These are phyloP conservation scores for Coix lacrymajobi DNA, from an alignment of 176 grass and related monocot genomes.

Conservation along the genomic window DNA sequence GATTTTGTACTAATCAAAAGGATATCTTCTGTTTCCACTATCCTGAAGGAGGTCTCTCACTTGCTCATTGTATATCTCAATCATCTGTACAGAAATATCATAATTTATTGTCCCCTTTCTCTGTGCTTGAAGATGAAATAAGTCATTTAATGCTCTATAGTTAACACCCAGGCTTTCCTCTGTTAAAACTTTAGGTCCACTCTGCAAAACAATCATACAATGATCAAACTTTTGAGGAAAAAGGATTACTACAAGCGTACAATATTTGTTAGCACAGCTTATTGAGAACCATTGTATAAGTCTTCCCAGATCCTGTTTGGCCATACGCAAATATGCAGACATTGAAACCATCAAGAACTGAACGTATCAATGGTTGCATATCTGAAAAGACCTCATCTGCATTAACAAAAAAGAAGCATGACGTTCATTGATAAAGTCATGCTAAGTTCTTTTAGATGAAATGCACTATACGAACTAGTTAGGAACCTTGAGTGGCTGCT, in stretches of 20 bases:
- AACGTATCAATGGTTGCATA: conserved; percentile 86
- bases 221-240: background rate
- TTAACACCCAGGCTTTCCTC: conserved; percentile 70
- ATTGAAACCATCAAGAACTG: conserved; percentile 90
- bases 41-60: conserved; percentile 78
- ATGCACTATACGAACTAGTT: background rate
- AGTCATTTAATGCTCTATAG: conserved; percentile 86
- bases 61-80: conserved; percentile 99
- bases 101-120: conserved; percentile 66
- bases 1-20: conserved; percentile 35
- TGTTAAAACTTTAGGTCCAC: conserved; percentile 63
- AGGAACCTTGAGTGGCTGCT: conserved; percentile 69
- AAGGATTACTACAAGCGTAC: background rate
- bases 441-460: background rate
- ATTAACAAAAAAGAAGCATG: conserved; percentile 35
- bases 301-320: conserved; percentile 94
- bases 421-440: background rate
- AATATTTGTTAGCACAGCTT: background rate
- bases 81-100: conserved; percentile 92
- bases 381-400: conserved; percentile 91
- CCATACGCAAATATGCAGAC: conserved; percentile 99
- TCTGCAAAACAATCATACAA: conserved; percentile 47
- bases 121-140: conserved; percentile 66
- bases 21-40: conserved; percentile 82
- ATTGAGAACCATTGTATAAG: conserved; percentile 91